Conservation (phyloP, 2,329 filamentous ascomycete species). For the Amauroascus verrucosus region DNA sequence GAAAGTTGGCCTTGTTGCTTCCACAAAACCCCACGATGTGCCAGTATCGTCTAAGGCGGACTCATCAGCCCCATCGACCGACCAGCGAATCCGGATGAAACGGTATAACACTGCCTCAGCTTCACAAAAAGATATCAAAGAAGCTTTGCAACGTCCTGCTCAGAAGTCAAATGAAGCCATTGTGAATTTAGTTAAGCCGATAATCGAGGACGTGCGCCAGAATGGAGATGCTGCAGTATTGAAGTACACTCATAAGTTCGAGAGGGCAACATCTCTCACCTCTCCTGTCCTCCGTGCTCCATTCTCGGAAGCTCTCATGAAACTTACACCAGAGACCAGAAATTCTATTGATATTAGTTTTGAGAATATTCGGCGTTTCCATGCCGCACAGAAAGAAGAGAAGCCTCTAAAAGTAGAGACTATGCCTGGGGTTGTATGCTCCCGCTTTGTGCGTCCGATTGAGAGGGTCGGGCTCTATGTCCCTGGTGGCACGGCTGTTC, state of each 20-base stretch:
- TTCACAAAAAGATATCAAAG: constrained; percentile 54
- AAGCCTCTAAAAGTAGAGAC: constrained; percentile 81
- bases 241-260: constrained; percentile 94
- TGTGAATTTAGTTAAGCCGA: constrained; percentile 79
- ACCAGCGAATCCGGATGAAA: constrained; percentile 67
- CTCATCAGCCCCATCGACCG: constrained; percentile 45
- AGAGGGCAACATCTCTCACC: constrained; percentile 83
- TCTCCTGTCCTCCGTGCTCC: constrained; percentile 84
- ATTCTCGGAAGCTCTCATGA: constrained; percentile 77
- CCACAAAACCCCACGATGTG: constrained; percentile 19
- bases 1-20: constrained; percentile 56
- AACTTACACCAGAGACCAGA: constrained; percentile 70
- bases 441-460: constrained; percentile 82
- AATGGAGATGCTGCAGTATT: constrained; percentile 81
- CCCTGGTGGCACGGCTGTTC: constrained; percentile 90
- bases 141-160: constrained; percentile 75
- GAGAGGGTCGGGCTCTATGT: constrained; percentile 95
- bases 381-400: constrained; percentile 78
- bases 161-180: constrained; percentile 93
- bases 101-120: constrained; percentile 60
- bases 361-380: constrained; percentile 90
- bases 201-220: constrained; percentile 74
- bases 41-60: constrained; percentile 34
- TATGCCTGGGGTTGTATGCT: constrained; percentile 94
- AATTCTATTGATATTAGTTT: constrained; percentile 89